Evolutionary conservation across 2,329 filamentous ascomycete genomes (phyloP).

Genomic region (Metarhizium sp.): DNA sequence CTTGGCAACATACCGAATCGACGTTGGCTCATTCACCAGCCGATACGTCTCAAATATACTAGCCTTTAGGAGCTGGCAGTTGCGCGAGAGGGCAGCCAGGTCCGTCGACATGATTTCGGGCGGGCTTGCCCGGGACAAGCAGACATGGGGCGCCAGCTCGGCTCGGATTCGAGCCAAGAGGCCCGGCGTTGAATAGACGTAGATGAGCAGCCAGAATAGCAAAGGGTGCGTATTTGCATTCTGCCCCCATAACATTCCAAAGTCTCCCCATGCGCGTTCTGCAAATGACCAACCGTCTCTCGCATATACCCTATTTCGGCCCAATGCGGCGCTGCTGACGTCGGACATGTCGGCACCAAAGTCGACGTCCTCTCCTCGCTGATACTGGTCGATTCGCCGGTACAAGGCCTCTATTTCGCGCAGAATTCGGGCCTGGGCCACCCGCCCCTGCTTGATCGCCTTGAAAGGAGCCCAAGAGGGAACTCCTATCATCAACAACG

Average conservation of each 20-base stretch:
- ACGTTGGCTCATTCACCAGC: slow-evolving; percentile 11
- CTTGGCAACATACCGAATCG: slow-evolving; percentile 11
- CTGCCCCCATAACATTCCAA: too few species aligned
- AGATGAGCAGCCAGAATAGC: too few species aligned
- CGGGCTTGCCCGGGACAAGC: too few species aligned
- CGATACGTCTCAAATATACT: slow-evolving; percentile 14
- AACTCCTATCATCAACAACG: too few species aligned
- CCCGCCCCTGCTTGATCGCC: slow-evolving; percentile 2
- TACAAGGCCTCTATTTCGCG: slow-evolving; percentile 2
- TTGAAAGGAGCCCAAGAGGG: too few species aligned
- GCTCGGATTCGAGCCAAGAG: too few species aligned
- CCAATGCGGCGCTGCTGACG: slow-evolving; percentile 10
- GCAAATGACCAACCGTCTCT: too few species aligned
- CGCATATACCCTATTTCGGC: slow-evolving; percentile 1
- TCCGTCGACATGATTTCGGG: slow-evolving; percentile 9
- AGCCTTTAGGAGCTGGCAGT: slow-evolving; percentile 13
- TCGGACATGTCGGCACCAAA: slow-evolving; percentile 10
- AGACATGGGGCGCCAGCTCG: too few species aligned
- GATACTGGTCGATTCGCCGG: slow-evolving; percentile 7
- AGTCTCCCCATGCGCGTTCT: too few species aligned
- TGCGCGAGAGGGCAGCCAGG: not conserved
- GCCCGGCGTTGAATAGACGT: too few species aligned
- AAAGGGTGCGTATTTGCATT: too few species aligned
- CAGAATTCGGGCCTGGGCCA: slow-evolving; percentile 9
- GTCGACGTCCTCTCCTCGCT: slow-evolving; percentile 14